phyloP scores from a whole-genome alignment of 2,329 filamentous ascomycete genomes.

The Paracoccidioides brasiliensis region DNA sequence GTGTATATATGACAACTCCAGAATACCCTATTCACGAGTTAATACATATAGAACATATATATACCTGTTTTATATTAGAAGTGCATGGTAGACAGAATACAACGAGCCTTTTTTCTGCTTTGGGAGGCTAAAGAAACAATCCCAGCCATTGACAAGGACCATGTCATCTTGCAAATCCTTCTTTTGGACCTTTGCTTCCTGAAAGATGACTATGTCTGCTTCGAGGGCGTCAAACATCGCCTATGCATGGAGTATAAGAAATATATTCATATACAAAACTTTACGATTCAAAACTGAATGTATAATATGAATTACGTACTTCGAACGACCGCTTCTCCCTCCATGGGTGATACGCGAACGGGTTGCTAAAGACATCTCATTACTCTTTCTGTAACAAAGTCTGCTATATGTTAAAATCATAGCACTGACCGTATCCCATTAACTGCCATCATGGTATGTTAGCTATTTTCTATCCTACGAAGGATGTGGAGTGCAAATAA shows the following conservation, averaged over 20 bases:
- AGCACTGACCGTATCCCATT: conserved; percentile 58
- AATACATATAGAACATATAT: not conserved
- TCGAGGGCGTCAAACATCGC: conserved; percentile 91
- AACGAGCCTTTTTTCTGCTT: conserved; percentile 74
- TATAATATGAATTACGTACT: conserved; percentile 29
- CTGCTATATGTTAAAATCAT: not conserved
- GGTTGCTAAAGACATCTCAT: conserved; percentile 46
- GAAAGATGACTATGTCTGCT: conserved; percentile 86
- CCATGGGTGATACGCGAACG: conserved; percentile 78
- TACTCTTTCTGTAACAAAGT: not conserved
- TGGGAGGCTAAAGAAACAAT: conserved; percentile 88
- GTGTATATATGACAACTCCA: conserved; percentile 87
- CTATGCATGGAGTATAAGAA: conserved; percentile 27
- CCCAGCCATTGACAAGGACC: conserved; percentile 89
- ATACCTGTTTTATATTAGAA: not conserved
- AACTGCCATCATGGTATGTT: conserved; percentile 37
- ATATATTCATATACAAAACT: not conserved
- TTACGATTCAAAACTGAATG: not conserved
- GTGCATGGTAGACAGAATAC: not conserved
- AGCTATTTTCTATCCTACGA: conserved; percentile 10
- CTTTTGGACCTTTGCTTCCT: conserved; percentile 90
- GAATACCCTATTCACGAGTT: conserved; percentile 58
- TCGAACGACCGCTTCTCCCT: conserved; percentile 55
- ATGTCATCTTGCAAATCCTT: conserved; percentile 91
- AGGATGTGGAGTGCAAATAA: not conserved